Conservation (phyloP, 73 alveolate species). For the Uronychia binucleata region DNA sequence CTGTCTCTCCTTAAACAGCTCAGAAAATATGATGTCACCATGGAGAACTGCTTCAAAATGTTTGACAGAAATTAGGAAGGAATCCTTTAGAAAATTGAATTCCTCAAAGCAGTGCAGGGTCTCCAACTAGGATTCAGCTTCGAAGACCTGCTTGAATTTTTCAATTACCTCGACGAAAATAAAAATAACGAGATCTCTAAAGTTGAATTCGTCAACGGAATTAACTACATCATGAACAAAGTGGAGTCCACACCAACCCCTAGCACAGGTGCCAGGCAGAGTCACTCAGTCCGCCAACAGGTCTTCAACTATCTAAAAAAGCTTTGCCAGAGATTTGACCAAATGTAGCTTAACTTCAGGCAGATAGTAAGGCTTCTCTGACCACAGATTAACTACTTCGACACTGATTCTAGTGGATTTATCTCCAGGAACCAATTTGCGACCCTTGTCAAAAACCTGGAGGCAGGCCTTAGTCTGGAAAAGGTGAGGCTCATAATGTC, state of each 20-base stretch:
- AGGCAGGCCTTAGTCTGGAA: slow-evolving; percentile 23
- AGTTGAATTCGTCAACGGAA: slow-evolving; percentile 32
- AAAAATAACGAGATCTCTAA: slow-evolving; percentile 31
- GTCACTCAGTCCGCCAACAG: slow-evolving; percentile 25
- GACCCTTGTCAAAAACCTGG: slow-evolving; percentile 20
- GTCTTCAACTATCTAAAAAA: slow-evolving; percentile 39
- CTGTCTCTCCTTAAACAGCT: background rate
- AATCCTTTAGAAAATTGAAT: slow-evolving; percentile 23
- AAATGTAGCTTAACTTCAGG: slow-evolving; percentile 26
- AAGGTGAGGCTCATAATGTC: slow-evolving; percentile 20
- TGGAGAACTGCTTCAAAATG: slow-evolving; percentile 31
- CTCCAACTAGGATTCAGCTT: slow-evolving; percentile 39
- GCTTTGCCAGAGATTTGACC: slow-evolving; percentile 23
- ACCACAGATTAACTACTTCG: slow-evolving; percentile 26
- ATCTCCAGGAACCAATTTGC: slow-evolving; percentile 39
- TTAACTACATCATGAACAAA: slow-evolving; percentile 27
- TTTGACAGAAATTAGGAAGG: slow-evolving; percentile 30
- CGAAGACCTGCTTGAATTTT: slow-evolving; percentile 53
- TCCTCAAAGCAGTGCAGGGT: slow-evolving; percentile 43
- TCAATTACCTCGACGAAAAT: slow-evolving; percentile 50
- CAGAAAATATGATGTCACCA: slow-evolving; percentile 24
- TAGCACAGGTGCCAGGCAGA: slow-evolving; percentile 19
- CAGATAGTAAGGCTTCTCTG: slow-evolving; percentile 3
- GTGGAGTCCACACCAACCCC: slow-evolving; percentile 26
- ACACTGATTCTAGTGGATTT: slow-evolving; percentile 19